Percentiles rank a stretch among this genome's conserved stretches.
Evolutionary conservation across 805 yeast species (phyloP).

Genomic region (Candida railenensis): DNA sequence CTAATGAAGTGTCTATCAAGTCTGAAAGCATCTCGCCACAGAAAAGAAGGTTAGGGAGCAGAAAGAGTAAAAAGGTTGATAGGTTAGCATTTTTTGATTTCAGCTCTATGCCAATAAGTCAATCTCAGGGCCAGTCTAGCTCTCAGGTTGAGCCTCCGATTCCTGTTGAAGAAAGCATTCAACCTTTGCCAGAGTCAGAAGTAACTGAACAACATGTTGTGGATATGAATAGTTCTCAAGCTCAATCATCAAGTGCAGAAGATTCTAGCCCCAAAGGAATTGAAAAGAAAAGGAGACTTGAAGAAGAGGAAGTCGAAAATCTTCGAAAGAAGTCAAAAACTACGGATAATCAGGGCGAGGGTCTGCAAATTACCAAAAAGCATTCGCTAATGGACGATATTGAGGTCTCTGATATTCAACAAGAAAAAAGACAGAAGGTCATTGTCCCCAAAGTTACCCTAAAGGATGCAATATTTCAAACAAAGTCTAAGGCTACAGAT

Average conservation of each 20-base stretch:
- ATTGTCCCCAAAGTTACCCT: slow-evolving; percentile 17
- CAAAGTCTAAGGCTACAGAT: slow-evolving; percentile 23
- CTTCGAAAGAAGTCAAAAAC: neutral
- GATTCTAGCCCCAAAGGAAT: too few relatives aligned
- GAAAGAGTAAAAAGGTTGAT: slow-evolving; percentile 30
- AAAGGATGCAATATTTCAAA: slow-evolving; percentile 27
- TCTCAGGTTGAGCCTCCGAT: neutral
- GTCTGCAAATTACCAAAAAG: neutral
- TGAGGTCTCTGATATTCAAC: neutral
- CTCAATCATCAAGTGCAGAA: too few relatives aligned
- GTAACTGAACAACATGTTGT: too few relatives aligned
- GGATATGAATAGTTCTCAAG: too few relatives aligned
- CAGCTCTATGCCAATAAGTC: neutral
- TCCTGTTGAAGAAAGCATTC: neutral
- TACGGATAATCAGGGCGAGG: neutral
- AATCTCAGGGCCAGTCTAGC: neutral
- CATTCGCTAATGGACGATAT: neutral
- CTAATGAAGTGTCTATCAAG: neutral
- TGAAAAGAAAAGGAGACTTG: slow-evolving; percentile 4
- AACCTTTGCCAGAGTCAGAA: too few relatives aligned
- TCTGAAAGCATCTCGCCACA: slow-evolving; percentile 1
- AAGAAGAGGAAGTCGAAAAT: neutral
- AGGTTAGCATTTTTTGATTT: slow-evolving; percentile 37
- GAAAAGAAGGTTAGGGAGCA: slow-evolving; percentile 6
- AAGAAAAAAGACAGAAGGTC: neutral